These are phyloP conservation scores for Musa itinerans DNA, from an alignment of 176 grass and related monocot species.

Conservation along the genomic window DNA sequence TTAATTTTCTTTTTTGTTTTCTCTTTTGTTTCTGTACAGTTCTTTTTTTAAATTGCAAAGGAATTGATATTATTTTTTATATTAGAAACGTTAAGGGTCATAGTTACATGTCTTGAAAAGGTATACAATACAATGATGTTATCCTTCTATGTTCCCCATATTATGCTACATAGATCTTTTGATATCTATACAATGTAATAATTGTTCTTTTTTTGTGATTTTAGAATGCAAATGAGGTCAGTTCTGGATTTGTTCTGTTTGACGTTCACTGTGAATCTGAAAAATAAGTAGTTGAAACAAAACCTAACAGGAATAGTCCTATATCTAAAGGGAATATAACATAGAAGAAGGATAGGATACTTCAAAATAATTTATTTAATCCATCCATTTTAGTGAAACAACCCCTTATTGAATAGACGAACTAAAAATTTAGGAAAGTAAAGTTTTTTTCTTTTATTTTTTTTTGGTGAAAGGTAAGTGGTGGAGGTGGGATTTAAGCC, in stretches of 20 bases:
- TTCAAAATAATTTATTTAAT: too few relatives aligned
- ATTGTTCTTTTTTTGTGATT: not conserved
- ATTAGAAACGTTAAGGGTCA: not conserved
- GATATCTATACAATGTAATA: not conserved
- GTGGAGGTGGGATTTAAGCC: too few relatives aligned
- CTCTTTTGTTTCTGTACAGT: not conserved
- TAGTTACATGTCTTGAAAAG: not conserved
- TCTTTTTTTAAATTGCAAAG: not conserved
- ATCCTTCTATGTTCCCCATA: not conserved
- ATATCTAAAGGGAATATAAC: too few relatives aligned
- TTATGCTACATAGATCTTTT: not conserved
- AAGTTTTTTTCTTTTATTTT: too few relatives aligned
- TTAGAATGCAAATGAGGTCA: not conserved
- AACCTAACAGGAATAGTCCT: too few relatives aligned
- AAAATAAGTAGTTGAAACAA: too few relatives aligned
- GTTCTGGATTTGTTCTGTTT: not conserved
- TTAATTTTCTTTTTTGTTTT: constrained; percentile 18
- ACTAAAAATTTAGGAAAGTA: too few relatives aligned
- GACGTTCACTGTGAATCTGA: not conserved
- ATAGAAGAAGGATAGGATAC: too few relatives aligned
- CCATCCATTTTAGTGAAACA: too few relatives aligned
- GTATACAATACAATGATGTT: not conserved
- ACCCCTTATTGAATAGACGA: too few relatives aligned
- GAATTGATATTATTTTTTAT: not conserved
- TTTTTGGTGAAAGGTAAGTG: too few relatives aligned